Base-by-base conservation (phyloP, 2,329 filamentous ascomycete species). In the Thelonectria blattea region DNA sequence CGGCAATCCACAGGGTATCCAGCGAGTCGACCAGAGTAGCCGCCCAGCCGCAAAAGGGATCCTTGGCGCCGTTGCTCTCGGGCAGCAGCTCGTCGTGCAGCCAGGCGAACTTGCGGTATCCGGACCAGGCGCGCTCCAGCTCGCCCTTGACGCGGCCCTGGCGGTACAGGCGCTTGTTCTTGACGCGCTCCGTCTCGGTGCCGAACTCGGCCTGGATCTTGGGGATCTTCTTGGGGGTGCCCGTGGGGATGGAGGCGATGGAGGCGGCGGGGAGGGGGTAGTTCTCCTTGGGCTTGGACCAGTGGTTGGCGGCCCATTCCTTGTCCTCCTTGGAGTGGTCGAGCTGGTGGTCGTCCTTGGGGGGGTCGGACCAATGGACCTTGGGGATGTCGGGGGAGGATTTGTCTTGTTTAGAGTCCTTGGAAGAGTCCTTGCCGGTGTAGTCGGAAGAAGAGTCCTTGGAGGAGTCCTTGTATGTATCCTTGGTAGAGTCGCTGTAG, bases 1-100 rank as follows among this genome's bases (percentile, higher is more conserved):
- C 91, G 85, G 94, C 93, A 67, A 96, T 93, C 90, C 91, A 96
- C 3, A 96, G 80, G 0, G 92, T 93, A 72, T 96, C 92, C 52
- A 94, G 78, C 1, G 86, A 81, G 78, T 97, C 93, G 5, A 97
- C 91, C 62, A 97, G 74, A 0, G 93, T 96, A 15, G 93, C 93
- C 17, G 91, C 91, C 93, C 93, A 97, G 51, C 91, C 92, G 72
- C 92, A 94, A 75, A 98, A 98, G 0, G 92, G 91, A 72, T 97
- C 91, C 17, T 86, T 85, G 65, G 81, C 86, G 14, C 78, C 79
- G 52, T 88, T 88, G 30, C 86, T 85, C 10, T 94, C 80, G 2
- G 95, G 95, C 46, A 79, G 83, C 15, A 98, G 78, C 78, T 98
- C 95, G 72, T 98, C 95, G 68, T 96, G 91, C 63, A 88, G 85